Conservation (phyloP, 2,329 filamentous ascomycete genomes). For the Calonectria pseudoturangicola region DNA sequence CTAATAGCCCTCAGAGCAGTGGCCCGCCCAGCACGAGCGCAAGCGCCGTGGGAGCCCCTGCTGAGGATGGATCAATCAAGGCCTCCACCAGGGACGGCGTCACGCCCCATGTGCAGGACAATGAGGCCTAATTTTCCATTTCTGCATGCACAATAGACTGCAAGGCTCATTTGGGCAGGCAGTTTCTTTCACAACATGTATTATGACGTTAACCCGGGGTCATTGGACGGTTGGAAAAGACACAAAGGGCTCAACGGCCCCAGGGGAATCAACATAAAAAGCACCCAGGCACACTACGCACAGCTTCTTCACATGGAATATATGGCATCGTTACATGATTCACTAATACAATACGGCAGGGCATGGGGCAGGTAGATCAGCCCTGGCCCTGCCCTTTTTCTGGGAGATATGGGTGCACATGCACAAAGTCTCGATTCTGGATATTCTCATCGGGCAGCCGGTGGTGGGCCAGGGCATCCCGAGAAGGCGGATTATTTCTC, state of each 20-base stretch:
- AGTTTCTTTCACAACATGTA: conserved; percentile 40
- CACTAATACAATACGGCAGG: conserved; percentile 44
- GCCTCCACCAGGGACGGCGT: conserved; percentile 41
- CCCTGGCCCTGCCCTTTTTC: conserved; percentile 31
- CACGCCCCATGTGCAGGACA: conserved; percentile 54
- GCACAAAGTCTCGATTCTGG: conserved; percentile 40
- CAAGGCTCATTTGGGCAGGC: conserved; percentile 22
- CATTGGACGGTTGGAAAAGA: conserved; percentile 30
- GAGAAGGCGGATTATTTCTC: conserved; percentile 27
- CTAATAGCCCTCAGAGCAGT: conserved; percentile 81
- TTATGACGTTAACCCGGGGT: conserved; percentile 45
- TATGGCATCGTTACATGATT: conserved; percentile 46
- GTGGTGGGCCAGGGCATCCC: conserved; percentile 27
- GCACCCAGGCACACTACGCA: conserved; percentile 41
- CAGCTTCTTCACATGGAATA: conserved; percentile 46
- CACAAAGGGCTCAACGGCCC: conserved; percentile 32
- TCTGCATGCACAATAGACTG: background rate
- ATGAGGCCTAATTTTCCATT: conserved; percentile 54
- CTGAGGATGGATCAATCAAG: conserved; percentile 56
- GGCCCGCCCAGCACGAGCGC: conserved; percentile 78
- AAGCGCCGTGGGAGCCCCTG: conserved; percentile 68
- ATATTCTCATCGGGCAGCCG: conserved; percentile 37
- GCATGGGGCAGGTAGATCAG: conserved; percentile 24
- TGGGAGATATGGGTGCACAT: conserved; percentile 37
- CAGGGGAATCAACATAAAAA: conserved; percentile 35